Conservation (phyloP, 1,284 basidiomycete species). For the Tremellales sp. region DNA sequence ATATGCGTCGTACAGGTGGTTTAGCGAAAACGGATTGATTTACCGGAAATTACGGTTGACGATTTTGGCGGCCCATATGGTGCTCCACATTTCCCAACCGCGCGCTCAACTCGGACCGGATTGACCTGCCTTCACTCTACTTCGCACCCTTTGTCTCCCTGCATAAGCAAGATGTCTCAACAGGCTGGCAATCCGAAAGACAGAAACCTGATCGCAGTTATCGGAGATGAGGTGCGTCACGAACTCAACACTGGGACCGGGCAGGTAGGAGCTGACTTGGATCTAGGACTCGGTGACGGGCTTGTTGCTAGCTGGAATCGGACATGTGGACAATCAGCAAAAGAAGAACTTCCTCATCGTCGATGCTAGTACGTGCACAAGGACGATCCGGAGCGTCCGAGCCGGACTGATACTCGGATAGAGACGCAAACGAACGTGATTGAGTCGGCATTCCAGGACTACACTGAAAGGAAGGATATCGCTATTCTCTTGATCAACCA, state of each 20-base stretch:
- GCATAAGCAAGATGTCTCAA: slow-evolving; percentile 20
- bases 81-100: slow-evolving; percentile 2
- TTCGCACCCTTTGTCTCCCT: slow-evolving; percentile 1
- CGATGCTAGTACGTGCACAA: slow-evolving; percentile 65
- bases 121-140: slow-evolving; percentile 1
- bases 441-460: slow-evolving; percentile 85
- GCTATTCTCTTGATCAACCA: slow-evolving; percentile 96
- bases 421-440: slow-evolving; percentile 85
- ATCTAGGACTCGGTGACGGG: slow-evolving; percentile 91
- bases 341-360: slow-evolving; percentile 96
- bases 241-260: not conserved
- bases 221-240: slow-evolving; percentile 79
- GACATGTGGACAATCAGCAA: slow-evolving; percentile 78
- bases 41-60: not conserved
- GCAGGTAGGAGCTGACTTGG: not conserved
- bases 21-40: too few species aligned
- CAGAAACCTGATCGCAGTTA: slow-evolving; percentile 81
- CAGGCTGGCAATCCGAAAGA: slow-evolving; percentile 58
- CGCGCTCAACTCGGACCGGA: not conserved
- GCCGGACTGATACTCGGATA: slow-evolving; percentile 41
- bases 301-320: slow-evolving; percentile 83
- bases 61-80: not conserved
- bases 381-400: not conserved
- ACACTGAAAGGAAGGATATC: slow-evolving; percentile 85
- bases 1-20: too few species aligned